Evolutionary conservation across 148 eudicot genomes (phyloP).

Genomic region (Drosera capensis): DNA sequence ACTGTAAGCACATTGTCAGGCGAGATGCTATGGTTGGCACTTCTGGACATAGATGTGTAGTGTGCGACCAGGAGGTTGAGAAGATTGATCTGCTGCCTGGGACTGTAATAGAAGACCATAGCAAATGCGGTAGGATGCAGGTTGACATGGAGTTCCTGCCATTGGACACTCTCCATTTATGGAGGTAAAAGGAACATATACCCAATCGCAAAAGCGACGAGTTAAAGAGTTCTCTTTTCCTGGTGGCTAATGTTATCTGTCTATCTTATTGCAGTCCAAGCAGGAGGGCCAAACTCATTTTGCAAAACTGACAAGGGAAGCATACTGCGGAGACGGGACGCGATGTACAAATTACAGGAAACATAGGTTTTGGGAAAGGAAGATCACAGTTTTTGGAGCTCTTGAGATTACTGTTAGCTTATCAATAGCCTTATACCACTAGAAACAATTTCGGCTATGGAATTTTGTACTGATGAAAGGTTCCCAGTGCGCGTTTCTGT

Average conservation of each 20-base stretch:
- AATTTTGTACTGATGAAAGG: too few species aligned
- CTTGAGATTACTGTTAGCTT: too few species aligned
- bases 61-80: slow-evolving; percentile 20
- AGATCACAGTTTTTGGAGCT: too few species aligned
- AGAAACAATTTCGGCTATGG: too few species aligned
- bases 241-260: background rate
- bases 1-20: slow-evolving; percentile 18
- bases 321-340: too few species aligned
- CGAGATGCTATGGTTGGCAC: slow-evolving; percentile 17
- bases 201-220: background rate
- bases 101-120: slow-evolving; percentile 6
- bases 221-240: background rate
- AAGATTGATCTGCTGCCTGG: slow-evolving; percentile 14
- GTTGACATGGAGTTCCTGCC: slow-evolving; percentile 12
- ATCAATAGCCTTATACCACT: too few species aligned
- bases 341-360: too few species aligned
- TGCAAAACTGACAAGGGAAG: too few species aligned
- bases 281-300: too few species aligned
- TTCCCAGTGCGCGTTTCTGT: too few species aligned
- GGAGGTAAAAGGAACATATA: slow-evolving; percentile 9
- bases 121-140: background rate
- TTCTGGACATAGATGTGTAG: slow-evolving; percentile 16
- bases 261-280: background rate
- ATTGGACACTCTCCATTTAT: slow-evolving; percentile 7
- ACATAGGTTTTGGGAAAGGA: too few species aligned